phyloP scores from a whole-genome alignment of 78 protist species.

The Dictyostelium capitatum region DNA sequence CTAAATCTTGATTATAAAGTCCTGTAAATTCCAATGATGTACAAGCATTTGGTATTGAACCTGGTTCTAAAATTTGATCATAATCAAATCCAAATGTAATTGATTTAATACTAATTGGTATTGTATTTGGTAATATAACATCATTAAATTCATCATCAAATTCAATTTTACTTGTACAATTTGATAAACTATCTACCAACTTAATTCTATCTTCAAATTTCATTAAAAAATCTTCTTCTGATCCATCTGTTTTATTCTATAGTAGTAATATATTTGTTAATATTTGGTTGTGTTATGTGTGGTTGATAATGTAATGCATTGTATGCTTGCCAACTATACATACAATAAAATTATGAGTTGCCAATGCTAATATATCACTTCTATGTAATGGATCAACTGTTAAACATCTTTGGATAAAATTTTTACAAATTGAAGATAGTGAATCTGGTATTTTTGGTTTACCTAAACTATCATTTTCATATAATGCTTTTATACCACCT shows the following conservation, averaged over 20 bases:
- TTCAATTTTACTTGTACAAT: not conserved
- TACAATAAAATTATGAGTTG: not conserved
- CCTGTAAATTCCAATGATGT: not conserved
- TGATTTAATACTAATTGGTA: too few species aligned
- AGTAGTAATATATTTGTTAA: too few species aligned
- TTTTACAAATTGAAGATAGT: not conserved
- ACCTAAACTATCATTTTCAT: not conserved
- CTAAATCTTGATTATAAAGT: not conserved
- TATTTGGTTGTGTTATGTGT: too few species aligned
- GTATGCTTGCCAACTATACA: too few species aligned
- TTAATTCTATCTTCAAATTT: too few species aligned
- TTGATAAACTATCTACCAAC: not conserved
- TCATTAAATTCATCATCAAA: slow-evolving; percentile 10
- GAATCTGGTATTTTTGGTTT: not conserved
- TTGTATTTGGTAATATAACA: not conserved
- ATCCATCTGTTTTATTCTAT: too few species aligned
- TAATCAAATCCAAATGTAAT: slow-evolving; percentile 5
- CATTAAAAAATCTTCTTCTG: too few species aligned
- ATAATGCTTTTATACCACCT: slow-evolving; percentile 24
- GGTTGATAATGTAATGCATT: too few species aligned
- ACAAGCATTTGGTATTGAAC: not conserved
- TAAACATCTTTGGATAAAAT: slow-evolving; percentile 10
- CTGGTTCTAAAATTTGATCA: not conserved
- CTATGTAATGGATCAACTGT: not conserved
- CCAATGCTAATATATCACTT: not conserved